Conservation (phyloP, 108 stramenopile genomes). For the Fragilaria radians region DNA sequence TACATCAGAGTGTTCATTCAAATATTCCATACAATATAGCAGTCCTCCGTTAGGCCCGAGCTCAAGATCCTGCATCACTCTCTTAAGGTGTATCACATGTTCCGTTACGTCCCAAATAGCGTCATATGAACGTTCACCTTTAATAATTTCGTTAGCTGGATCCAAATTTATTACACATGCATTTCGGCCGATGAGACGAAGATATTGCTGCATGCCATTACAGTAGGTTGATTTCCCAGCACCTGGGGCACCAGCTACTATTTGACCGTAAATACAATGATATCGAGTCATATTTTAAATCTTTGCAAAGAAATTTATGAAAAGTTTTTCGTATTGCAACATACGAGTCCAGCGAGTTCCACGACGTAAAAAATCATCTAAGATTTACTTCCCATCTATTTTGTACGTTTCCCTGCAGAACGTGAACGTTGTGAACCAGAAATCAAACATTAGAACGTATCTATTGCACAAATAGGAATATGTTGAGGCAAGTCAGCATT, state of each 20-base stretch:
- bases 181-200: conserved; percentile 78
- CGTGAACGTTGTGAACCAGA: too few species aligned
- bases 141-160: conserved; percentile 87
- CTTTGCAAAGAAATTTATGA: too few species aligned
- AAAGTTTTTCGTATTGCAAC: too few species aligned
- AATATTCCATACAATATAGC: conserved; percentile 95
- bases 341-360: too few species aligned
- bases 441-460: too few species aligned
- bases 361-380: too few species aligned
- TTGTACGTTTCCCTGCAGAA: too few species aligned
- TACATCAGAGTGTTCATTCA: conserved; percentile 67
- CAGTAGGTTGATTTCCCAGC: conserved; percentile 97
- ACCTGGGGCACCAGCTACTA: conserved; percentile 95
- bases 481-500: too few species aligned
- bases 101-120: conserved; percentile 65
- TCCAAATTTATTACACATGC: conserved; percentile 94
- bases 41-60: conserved; percentile 97
- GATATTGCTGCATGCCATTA: conserved; percentile 92
- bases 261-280: conserved; percentile 96
- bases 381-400: too few species aligned
- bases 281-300: too few species aligned
- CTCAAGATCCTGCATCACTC: conserved; percentile 85
- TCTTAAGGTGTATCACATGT: conserved; percentile 71
- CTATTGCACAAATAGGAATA: too few species aligned
- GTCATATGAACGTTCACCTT: conserved; percentile 35